Evolutionary conservation across 768 basidiomycete species (phyloP).

Genomic region (Roridomyces roridus): DNA sequence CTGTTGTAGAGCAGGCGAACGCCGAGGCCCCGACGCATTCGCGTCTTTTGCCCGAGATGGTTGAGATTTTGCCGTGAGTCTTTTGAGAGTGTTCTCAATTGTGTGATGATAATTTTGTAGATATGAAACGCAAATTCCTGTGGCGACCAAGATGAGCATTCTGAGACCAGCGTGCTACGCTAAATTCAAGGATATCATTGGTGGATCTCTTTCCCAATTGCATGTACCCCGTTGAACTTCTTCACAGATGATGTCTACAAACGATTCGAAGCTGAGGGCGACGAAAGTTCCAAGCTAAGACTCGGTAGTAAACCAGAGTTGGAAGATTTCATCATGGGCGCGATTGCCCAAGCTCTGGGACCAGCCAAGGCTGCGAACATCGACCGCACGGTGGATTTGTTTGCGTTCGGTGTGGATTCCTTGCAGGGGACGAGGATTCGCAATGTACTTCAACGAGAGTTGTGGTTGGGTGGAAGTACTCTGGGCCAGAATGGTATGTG

Average conservation of each 20-base stretch:
- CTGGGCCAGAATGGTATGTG: slow-evolving; percentile 42
- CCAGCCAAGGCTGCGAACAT: slow-evolving; percentile 34
- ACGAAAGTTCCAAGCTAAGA: slow-evolving; percentile 31
- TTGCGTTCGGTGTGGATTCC: slow-evolving; percentile 59
- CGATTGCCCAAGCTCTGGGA: slow-evolving; percentile 41
- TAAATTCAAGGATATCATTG: slow-evolving; percentile 53
- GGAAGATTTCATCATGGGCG: slow-evolving; percentile 41
- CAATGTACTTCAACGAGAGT: slow-evolving; percentile 51
- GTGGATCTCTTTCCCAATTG: slow-evolving; percentile 20
- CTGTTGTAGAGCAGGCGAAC: slow-evolving; percentile 58
- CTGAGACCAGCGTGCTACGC: slow-evolving; percentile 56
- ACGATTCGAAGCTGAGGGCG: slow-evolving; percentile 48
- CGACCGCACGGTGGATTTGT: slow-evolving; percentile 44
- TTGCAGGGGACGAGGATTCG: slow-evolving; percentile 57
- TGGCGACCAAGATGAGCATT: slow-evolving; percentile 58
- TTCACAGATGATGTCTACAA: slow-evolving; percentile 38
- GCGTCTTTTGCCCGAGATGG: slow-evolving; percentile 53
- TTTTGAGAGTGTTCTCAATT: too few species aligned
- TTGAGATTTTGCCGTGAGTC: slow-evolving; percentile 51
- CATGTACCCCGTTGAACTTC: neutral
- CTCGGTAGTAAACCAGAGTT: slow-evolving; percentile 35
- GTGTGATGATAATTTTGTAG: slow-evolving; percentile 1
- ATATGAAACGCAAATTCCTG: slow-evolving; percentile 51
- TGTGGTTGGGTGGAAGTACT: slow-evolving; percentile 33
- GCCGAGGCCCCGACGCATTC: slow-evolving; percentile 58